Base-by-base conservation (phyloP, 1,139 yeast species). In the Kazachstania sp. region DNA sequence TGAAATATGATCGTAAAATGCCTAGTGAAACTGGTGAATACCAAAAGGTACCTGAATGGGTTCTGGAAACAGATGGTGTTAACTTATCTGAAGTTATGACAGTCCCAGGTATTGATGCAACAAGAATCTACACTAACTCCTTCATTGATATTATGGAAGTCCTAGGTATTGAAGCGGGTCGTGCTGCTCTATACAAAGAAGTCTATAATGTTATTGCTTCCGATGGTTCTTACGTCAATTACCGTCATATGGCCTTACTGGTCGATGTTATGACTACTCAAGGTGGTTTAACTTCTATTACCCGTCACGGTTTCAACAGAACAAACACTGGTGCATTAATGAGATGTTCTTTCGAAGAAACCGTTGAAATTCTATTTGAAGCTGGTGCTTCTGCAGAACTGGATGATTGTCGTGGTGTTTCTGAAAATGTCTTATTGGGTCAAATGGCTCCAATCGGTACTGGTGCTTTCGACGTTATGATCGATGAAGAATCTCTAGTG, bases 371-470 rank as follows among this genome's bases (percentile, higher is more conserved):
- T 63, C 73, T 94, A 64, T 80, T 94, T 60, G 98, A 94, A 64
- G 99, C 99, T 36, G 98, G 96, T 65, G 95, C 97, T 3, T 81
- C 95, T 39, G 98, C 98, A 19, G 98, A 94, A 66, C 73, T 92
- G 54, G 99, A 94, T 71, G 97, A 92, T 59, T 94, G 98, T 70
- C 86, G 90, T 59, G 99, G 99, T 75, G 95, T 94, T 53, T 92
- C 98, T 41, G 97, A 94, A 67, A 94, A 92, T 65, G 95, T 94
- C 51, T 86, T 94, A 76, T 78, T 94, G 63, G 99, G 99, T 46
- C 98, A 94, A 74, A 79, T 92, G 78, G 97, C 98, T 20, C 98
- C 98, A 50, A 78, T 94, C 60, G 99, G 99, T 68, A 94, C 99
- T 3, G 99, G 99, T 63, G 84, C 96, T 1, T 94, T 94, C 64